Evolutionary conservation across 441 rosid species (phyloP).

Genomic region (Populus hybrid): DNA sequence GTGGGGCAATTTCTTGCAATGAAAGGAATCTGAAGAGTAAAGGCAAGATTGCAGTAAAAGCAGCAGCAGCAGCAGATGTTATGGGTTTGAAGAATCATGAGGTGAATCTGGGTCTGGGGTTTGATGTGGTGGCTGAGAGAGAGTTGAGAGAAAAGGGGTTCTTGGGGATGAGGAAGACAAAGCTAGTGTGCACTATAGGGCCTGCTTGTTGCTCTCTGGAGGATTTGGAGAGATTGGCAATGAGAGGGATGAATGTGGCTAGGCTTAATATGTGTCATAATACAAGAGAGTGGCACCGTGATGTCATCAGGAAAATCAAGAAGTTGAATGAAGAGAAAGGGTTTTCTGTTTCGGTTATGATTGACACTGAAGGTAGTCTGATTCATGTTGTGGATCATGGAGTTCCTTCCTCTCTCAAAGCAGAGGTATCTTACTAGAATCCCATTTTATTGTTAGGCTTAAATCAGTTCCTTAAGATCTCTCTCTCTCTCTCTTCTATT

Average conservation of each 20-base stretch:
- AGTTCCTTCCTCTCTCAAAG: constrained; percentile 63
- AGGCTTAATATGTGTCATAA: constrained; percentile 80
- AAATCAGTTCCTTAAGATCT: too few relatives aligned
- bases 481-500: background rate
- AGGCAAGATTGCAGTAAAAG: constrained; percentile 22
- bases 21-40: constrained; percentile 22
- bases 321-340: constrained; percentile 51
- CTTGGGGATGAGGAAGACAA: constrained; percentile 71
- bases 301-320: constrained; percentile 61
- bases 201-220: constrained; percentile 57
- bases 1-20: constrained; percentile 19
- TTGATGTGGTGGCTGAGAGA: constrained; percentile 50
- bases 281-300: constrained; percentile 61
- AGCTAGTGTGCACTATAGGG: constrained; percentile 75
- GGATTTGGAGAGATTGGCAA: constrained; percentile 62
- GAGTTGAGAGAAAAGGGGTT: constrained; percentile 68
- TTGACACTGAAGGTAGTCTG: constrained; percentile 80
- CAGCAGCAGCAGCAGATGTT: constrained; percentile 28
- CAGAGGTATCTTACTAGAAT: constrained; percentile 41
- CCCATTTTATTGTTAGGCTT: background rate
- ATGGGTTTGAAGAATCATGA: constrained; percentile 22
- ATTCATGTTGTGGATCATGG: constrained; percentile 75
- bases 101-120: constrained; percentile 26
- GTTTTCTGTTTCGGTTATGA: constrained; percentile 64
- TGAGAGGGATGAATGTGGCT: constrained; percentile 78